Evolutionary conservation across 768 basidiomycete species (phyloP).

Genomic region (Lentinula sp.): DNA sequence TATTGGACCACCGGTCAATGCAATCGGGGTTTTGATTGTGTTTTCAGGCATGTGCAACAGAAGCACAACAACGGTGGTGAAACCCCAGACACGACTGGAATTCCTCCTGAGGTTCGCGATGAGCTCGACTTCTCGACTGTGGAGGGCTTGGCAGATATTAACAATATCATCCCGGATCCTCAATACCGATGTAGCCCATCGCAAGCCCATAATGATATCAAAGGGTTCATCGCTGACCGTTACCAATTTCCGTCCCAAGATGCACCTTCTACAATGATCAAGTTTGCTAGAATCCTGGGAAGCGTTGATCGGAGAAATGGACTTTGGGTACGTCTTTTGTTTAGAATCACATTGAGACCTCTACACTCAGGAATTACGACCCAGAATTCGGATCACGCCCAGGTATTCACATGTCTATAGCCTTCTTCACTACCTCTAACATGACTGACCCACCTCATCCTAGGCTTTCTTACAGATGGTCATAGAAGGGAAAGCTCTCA

Average conservation of each 20-base stretch:
- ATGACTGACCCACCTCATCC: constrained; percentile 4
- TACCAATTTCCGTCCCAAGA: constrained; percentile 20
- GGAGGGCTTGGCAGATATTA: neutral
- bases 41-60: constrained; percentile 1
- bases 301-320: constrained; percentile 32
- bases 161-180: constrained; percentile 5
- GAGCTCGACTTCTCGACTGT: constrained; percentile 2
- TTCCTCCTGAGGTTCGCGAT: neutral
- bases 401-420: constrained; percentile 34
- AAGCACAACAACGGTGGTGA: neutral
- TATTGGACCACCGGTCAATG: constrained; percentile 11
- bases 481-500: constrained; percentile 43
- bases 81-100: neutral
- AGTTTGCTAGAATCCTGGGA: neutral
- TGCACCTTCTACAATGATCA: neutral
- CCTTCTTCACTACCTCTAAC: too few species aligned
- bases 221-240: neutral
- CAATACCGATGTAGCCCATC: constrained; percentile 8
- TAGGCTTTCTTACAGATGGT: constrained; percentile 35
- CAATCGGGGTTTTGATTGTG: constrained; percentile 8
- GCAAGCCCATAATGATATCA: constrained; percentile 3
- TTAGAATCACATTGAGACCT: neutral
- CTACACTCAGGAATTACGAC: neutral
- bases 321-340: constrained; percentile 31
- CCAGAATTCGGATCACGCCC: neutral